Evolutionary conservation across 805 yeast genomes (phyloP), one percentile per base, ranked within the genome.

Genomic region (Pichia scutulata): DNA sequence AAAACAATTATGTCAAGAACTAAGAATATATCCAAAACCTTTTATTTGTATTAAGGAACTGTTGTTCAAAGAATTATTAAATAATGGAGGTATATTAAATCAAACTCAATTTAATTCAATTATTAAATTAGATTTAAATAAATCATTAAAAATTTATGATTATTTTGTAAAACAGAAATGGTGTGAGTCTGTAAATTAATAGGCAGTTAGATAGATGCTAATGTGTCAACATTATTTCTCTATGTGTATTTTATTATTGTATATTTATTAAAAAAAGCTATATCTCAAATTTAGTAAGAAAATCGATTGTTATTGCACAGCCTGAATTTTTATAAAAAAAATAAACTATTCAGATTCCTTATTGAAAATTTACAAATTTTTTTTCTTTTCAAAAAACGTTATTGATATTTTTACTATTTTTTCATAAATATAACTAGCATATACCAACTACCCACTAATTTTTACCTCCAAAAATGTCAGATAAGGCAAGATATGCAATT

Each of bases 81-180:
- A 87, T 57, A 82, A 86, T 41, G 95, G 95, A 39, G 98, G 98
- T 6, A 69, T 76, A 7, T 65, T 93, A 60, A 87, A 87, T 70
- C 84, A 86, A 68, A 84, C 87, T 61, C 82, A 84, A 18, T 93
- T 95, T n/a, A 76, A 89, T 58, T 96, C 86, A 52, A 70, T 89
- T 50, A 70, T 88, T 53, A 86, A 88, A 60, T 82, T 93, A 49
- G 99, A 93, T 63, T 85, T 89, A 16, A 76, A 79, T 56, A 93
- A 92, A 65, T 88, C 96, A 2, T 82, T 87, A 24, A 82, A 84
- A 64, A 85, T 93, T 46, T 93, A 86, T 67, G 98, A 93, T 62
- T 93, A 93, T 63, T 93, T 93, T 66, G 87, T 86, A 53, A 81
- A 82, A 52, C 97, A 93, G 75, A 86, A 88, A 52, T 93, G 99